Base-by-base conservation (phyloP, 2,329 filamentous ascomycete genomes). In the Hymenoscyphus repandus region DNA sequence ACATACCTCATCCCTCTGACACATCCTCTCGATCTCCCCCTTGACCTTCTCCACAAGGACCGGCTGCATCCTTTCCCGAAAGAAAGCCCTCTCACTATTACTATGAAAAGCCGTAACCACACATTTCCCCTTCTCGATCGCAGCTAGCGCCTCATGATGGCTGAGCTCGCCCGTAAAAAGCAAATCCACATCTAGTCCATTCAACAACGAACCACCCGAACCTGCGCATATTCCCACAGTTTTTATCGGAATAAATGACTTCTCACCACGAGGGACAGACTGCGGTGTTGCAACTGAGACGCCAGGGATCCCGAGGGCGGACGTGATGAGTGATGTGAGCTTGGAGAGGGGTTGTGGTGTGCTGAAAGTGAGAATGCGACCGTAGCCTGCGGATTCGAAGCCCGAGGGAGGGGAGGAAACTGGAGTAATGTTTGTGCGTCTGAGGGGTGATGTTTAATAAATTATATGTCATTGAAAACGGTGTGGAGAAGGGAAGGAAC, bases 151-250 rank as follows among this genome's bases (percentile, higher is more conserved):
- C 57, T 93, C 90, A 66, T 99, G 93, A 66, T 99, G 93, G 62
- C 82, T 88, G 75, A 97, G 80, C 72, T 99, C 93, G 1, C 93
- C 93, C 0, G 90, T 97, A 60, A 99, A 88, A 3, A 95, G 70
- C 36, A 97, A 69, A 63, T 96, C 90, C 0, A 90, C 89, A 38
- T 80, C 73, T 2, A 83, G 73, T 37, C 78, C 77, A 55, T 82
- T 81, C 52, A 96, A 79, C 17, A 97, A 77, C 36, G 85, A 81
- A 1, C 84, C 86, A 0, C 93, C 93, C 6, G 88, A 93, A 1
- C 93, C 93, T 0, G 93, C 92, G 62, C 92, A 97, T 34, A 96
- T 87, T 5, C 86, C 91, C 9, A 96, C 83, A 42, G 80, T 86
- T 13, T 72, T 71, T 50, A 96, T 83, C 31, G 66, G 72, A 31